A percentile compares a stretch with the other conserved stretches of the same genome.
Evolutionary conservation across 73 alveolate species (phyloP).

Genomic region (Paramecium sonneborni): DNA sequence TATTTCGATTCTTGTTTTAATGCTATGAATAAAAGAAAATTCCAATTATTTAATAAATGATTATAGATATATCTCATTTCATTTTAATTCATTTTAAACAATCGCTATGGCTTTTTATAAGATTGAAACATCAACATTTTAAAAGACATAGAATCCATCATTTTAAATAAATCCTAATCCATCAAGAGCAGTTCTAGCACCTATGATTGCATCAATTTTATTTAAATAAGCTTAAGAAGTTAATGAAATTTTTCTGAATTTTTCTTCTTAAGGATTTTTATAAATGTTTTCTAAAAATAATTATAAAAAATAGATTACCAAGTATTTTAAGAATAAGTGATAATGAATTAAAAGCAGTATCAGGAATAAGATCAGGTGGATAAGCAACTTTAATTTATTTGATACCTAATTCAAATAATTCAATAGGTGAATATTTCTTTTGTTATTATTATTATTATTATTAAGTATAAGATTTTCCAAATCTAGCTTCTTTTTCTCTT

Average conservation of each 20-base stretch:
- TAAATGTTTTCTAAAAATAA: neutral
- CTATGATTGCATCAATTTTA: neutral
- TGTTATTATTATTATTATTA: neutral
- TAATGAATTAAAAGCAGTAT: neutral
- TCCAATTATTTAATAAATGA: slow-evolving; percentile 7
- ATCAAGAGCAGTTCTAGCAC: neutral
- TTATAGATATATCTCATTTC: neutral
- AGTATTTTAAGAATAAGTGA: neutral
- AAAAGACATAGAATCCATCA: neutral
- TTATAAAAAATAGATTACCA: neutral
- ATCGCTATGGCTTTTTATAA: neutral
- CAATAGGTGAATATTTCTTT: neutral
- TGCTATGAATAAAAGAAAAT: neutral
- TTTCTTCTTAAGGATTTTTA: neutral
- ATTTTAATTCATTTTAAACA: neutral
- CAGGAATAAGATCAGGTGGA: neutral
- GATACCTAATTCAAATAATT: neutral
- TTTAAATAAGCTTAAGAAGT: neutral
- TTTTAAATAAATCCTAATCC: neutral
- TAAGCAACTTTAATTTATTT: neutral
- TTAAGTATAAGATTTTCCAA: neutral
- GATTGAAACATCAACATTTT: neutral
- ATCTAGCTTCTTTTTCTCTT: slow-evolving; percentile 24
- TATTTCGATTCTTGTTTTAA: neutral
- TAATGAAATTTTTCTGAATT: neutral